Evolutionary conservation across 768 basidiomycete genomes (phyloP).

Genomic region (Lentinula sp.): DNA sequence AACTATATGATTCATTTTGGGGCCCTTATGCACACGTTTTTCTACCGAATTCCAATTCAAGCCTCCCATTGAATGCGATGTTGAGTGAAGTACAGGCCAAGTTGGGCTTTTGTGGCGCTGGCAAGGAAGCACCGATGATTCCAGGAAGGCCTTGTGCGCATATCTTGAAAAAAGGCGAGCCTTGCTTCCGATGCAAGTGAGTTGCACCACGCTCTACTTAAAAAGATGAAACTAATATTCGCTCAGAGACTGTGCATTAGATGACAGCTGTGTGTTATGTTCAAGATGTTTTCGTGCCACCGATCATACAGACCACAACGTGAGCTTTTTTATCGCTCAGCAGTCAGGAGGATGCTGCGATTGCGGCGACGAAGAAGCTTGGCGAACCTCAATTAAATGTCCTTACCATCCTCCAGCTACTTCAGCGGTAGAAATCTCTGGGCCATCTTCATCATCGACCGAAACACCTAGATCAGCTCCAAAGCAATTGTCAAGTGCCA

Average conservation of each 20-base stretch:
- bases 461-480: slow-evolving; percentile 37
- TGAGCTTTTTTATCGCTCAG: slow-evolving; percentile 89
- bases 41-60: slow-evolving; percentile 56
- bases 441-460: slow-evolving; percentile 10
- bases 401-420: slow-evolving; percentile 66
- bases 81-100: slow-evolving; percentile 67
- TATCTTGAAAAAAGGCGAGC: slow-evolving; percentile 87
- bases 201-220: slow-evolving; percentile 18
- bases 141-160: slow-evolving; percentile 78
- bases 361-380: slow-evolving; percentile 89
- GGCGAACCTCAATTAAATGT: slow-evolving; percentile 64
- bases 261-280: slow-evolving; percentile 89
- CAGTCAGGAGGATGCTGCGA: slow-evolving; percentile 94
- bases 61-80: slow-evolving; percentile 55
- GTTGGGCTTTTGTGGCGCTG: slow-evolving; percentile 49
- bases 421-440: slow-evolving; percentile 15
- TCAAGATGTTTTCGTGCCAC: slow-evolving; percentile 84
- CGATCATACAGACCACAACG: slow-evolving; percentile 83
- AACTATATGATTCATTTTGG: slow-evolving; percentile 81
- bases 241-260: slow-evolving; percentile 81
- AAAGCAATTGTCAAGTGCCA: slow-evolving; percentile 38
- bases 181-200: slow-evolving; percentile 92
- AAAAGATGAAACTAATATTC: background rate
- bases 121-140: slow-evolving; percentile 49
- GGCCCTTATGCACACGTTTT: slow-evolving; percentile 70